Evolutionary conservation across 805 yeast species (phyloP).

Genomic region (Kodamaea nitidulidarum): DNA sequence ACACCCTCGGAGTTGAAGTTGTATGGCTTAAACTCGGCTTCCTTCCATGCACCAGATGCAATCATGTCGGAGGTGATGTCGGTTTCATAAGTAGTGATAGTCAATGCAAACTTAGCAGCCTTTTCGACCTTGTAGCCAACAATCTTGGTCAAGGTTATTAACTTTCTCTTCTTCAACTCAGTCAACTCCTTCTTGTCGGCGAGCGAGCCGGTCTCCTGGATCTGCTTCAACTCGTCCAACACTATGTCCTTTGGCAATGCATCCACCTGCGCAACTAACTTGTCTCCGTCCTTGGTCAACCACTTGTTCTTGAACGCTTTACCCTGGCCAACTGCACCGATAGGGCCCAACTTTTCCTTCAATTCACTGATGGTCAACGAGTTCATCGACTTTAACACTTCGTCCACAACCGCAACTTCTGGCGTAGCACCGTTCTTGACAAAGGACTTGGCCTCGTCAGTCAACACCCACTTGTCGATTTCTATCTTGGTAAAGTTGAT

Average conservation of each 20-base stretch:
- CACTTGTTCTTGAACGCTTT: constrained; percentile 97
- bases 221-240: constrained; percentile 56
- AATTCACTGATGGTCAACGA: constrained; percentile 82
- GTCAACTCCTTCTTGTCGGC: constrained; percentile 60
- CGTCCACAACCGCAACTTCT: constrained; percentile 74
- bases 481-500: constrained; percentile 70
- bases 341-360: constrained; percentile 64
- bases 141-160: constrained; percentile 64
- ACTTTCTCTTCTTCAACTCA: constrained; percentile 93
- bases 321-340: constrained; percentile 92
- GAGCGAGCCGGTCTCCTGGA: constrained; percentile 53
- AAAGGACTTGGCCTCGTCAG: constrained; percentile 79
- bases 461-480: constrained; percentile 68
- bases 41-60: constrained; percentile 74
- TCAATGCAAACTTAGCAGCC: constrained; percentile 80
- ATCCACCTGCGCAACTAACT: constrained; percentile 58
- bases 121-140: constrained; percentile 73
- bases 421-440: constrained; percentile 75
- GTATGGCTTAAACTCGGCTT: constrained; percentile 85
- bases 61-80: constrained; percentile 95
- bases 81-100: constrained; percentile 79
- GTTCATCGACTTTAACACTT: constrained; percentile 69
- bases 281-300: constrained; percentile 86
- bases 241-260: constrained; percentile 63
- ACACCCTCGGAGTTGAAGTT: constrained; percentile 95